phyloP scores from a whole-genome alignment of 345 rosid species.

The Euphorbia tirucalli region DNA sequence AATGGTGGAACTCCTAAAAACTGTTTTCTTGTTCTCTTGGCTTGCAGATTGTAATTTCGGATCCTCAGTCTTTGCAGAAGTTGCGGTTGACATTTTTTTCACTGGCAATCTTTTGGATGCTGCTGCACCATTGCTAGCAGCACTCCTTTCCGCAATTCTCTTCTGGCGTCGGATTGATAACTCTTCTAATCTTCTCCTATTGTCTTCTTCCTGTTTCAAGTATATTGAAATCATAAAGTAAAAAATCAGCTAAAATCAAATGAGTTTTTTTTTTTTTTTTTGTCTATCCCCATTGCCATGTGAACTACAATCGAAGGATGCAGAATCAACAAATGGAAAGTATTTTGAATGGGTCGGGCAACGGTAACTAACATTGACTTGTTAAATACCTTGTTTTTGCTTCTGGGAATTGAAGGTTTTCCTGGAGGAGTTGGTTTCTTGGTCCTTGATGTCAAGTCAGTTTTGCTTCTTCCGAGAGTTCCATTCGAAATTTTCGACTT shows the following conservation, averaged over 20 bases:
- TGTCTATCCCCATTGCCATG: no score
- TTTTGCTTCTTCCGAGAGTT: conserved; percentile 42
- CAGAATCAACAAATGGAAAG: background rate
- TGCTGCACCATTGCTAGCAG: conserved; percentile 34
- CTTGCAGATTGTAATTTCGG: conserved; percentile 31
- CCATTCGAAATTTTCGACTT: conserved; percentile 51
- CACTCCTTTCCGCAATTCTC: conserved; percentile 90
- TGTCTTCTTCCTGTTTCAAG: conserved; percentile 74
- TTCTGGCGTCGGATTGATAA: conserved; percentile 70
- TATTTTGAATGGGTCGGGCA: background rate
- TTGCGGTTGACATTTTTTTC: conserved; percentile 29
- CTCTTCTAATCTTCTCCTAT: conserved; percentile 74
- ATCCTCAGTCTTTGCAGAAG: conserved; percentile 38
- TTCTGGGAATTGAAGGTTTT: conserved; percentile 49
- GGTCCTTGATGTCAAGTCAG: conserved; percentile 44
- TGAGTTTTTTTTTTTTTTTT: no score
- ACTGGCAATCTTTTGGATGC: conserved; percentile 44
- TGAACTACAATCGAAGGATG: no score
- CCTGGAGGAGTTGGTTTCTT: conserved; percentile 62
- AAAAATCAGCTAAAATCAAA: conserved; percentile 3
- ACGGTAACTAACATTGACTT: conserved; percentile 1
- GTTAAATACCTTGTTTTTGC: conserved; percentile 62
- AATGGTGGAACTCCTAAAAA: conserved; percentile 74
- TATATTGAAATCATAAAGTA: background rate
- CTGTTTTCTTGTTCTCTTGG: conserved; percentile 47